Percentiles rank a stretch among this genome's conserved stretches.
These are phyloP conservation scores for Incumbomyces lentus DNA, from an alignment of 2,329 filamentous ascomycete genomes.

Conservation along the genomic window DNA sequence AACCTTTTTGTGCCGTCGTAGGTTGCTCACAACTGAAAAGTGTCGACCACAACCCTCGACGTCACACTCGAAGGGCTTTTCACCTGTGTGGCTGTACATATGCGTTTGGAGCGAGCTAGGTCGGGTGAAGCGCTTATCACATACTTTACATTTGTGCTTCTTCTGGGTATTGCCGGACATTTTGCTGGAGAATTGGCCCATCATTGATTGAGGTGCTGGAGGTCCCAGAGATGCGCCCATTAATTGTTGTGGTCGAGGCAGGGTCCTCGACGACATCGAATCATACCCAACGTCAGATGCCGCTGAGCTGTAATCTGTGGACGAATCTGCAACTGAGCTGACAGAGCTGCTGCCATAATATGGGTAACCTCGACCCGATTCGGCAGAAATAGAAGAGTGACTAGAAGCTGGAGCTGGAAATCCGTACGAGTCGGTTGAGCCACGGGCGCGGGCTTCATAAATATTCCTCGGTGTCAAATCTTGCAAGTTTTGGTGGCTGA, in stretches of 20 bases:
- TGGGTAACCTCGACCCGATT: conserved; percentile 71
- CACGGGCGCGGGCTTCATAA: conserved; percentile 62
- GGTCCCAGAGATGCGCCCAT: conserved; percentile 53
- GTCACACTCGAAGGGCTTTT: conserved; percentile 93
- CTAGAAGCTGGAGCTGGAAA: conserved; percentile 78
- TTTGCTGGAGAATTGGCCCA: conserved; percentile 97
- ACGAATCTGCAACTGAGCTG: conserved; percentile 51
- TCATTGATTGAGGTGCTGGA: conserved; percentile 90
- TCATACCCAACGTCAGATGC: conserved; percentile 70
- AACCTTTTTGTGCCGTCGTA: conserved; percentile 89
- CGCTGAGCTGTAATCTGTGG: conserved; percentile 86
- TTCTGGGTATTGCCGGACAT: conserved; percentile 92
- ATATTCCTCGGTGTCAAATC: conserved; percentile 81
- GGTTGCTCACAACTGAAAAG: conserved; percentile 94
- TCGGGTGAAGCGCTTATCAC: conserved; percentile 92
- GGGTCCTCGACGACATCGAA: conserved; percentile 62
- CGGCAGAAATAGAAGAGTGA: conserved; percentile 87
- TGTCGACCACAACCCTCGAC: conserved; percentile 90
- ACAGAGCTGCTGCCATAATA: conserved; percentile 70
- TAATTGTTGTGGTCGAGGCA: conserved; percentile 65
- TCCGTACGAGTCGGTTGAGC: conserved; percentile 76
- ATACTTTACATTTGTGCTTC: conserved; percentile 99
- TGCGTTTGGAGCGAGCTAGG: conserved; percentile 92
- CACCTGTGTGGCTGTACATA: conserved; percentile 97
- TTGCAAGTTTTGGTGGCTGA: conserved; percentile 56